Conservation (phyloP, 2,329 filamentous ascomycete genomes). For the Pleomassaria siparia region DNA sequence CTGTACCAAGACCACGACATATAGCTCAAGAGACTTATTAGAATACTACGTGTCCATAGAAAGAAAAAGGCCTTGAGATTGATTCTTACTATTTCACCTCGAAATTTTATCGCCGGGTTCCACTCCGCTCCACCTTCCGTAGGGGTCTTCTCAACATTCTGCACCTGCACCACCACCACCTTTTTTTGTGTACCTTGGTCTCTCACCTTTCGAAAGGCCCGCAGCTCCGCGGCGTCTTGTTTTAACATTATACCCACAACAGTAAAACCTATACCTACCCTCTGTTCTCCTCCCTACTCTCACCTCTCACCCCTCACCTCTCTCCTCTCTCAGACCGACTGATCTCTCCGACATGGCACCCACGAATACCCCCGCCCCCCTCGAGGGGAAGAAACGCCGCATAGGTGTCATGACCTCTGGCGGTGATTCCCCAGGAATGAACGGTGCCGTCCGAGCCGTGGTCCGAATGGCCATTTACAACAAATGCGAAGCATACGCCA, state of each 20-base stretch:
- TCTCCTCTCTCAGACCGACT: background rate
- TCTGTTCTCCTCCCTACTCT: background rate
- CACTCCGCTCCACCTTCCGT: background rate
- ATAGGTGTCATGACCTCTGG: conserved; percentile 94
- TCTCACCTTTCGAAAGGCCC: background rate
- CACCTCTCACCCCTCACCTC: background rate
- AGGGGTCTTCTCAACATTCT: conserved; percentile 4
- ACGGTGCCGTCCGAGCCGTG: conserved; percentile 83
- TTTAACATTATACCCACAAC: too few relatives aligned
- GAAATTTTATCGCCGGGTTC: background rate
- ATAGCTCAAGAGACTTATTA: background rate
- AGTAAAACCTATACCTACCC: too few relatives aligned
- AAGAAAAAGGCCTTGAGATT: too few relatives aligned
- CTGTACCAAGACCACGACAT: background rate
- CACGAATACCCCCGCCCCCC: conserved; percentile 35
- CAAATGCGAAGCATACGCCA: conserved; percentile 50
- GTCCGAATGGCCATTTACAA: conserved; percentile 89
- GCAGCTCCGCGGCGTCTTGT: too few relatives aligned
- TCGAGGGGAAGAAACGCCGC: conserved; percentile 57
- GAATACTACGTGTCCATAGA: too few relatives aligned
- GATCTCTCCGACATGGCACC: conserved; percentile 28
- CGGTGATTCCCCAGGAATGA: conserved; percentile 94
- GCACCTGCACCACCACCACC: background rate
- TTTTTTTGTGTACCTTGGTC: background rate
- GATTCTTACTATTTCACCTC: too few relatives aligned